Percentiles rank a stretch among this genome's conserved stretches.
Evolutionary conservation across 257 asterid genomes (phyloP).

Genomic region (Haberlea rhodopensis): DNA sequence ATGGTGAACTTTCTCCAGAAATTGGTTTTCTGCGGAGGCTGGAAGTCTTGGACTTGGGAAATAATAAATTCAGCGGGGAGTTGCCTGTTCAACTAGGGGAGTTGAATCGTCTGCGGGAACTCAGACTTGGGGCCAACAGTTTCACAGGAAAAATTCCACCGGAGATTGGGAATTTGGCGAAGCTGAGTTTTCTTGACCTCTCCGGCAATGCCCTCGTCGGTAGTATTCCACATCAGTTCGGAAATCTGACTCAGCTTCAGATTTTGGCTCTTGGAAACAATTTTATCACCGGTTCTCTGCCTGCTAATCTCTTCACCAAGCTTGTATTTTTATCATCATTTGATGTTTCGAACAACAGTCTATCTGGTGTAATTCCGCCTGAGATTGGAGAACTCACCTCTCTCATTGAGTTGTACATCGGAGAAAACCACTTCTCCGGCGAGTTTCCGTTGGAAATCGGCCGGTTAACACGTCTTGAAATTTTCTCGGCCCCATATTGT

Average conservation of each 20-base stretch:
- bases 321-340: slow-evolving; percentile 47
- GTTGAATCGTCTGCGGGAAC: slow-evolving; percentile 38
- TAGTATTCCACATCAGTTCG: slow-evolving; percentile 51
- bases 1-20: slow-evolving; percentile 43
- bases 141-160: slow-evolving; percentile 56
- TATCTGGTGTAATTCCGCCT: slow-evolving; percentile 61
- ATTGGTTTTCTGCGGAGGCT: slow-evolving; percentile 39
- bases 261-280: slow-evolving; percentile 69
- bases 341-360: slow-evolving; percentile 76
- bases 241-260: slow-evolving; percentile 46
- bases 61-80: slow-evolving; percentile 53
- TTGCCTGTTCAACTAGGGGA: slow-evolving; percentile 52
- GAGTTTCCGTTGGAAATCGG: slow-evolving; percentile 65
- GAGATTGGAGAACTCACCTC: slow-evolving; percentile 51
- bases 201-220: slow-evolving; percentile 76
- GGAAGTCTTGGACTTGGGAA: slow-evolving; percentile 48
- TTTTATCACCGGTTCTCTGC: slow-evolving; percentile 59
- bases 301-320: slow-evolving; percentile 38
- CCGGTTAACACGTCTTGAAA: slow-evolving; percentile 39
- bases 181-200: slow-evolving; percentile 51
- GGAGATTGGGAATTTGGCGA: slow-evolving; percentile 49
- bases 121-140: slow-evolving; percentile 62
- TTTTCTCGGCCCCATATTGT: slow-evolving; percentile 53
- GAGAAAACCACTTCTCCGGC: slow-evolving; percentile 64
- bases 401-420: slow-evolving; percentile 58